Percentiles rank a stretch among this genome's conserved stretches.
phyloP scores from a whole-genome alignment of 75 land plant genomes.

The Gnetum montanum region DNA sequence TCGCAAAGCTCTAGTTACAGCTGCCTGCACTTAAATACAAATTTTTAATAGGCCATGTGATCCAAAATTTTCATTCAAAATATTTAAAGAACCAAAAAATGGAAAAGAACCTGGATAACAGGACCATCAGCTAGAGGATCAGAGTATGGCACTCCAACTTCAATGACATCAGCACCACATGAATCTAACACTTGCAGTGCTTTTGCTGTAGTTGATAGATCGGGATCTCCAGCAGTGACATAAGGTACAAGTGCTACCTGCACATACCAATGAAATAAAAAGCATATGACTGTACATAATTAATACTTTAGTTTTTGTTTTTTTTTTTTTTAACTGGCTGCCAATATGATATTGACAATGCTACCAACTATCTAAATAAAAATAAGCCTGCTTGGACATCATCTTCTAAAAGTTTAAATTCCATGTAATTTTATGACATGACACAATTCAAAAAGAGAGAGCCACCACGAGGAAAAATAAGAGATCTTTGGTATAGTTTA shows the following conservation, averaged over 20 bases:
- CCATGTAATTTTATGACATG: no score
- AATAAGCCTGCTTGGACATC: no score
- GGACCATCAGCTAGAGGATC: slow-evolving; percentile 98
- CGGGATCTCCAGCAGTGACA: slow-evolving; percentile 91
- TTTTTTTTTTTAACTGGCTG: no score
- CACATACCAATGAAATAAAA: not conserved
- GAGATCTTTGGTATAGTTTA: no score
- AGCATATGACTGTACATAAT: no score
- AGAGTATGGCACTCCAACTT: slow-evolving; percentile 87
- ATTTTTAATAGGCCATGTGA: not conserved
- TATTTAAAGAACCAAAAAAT: not conserved
- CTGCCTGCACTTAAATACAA: slow-evolving; percentile 48
- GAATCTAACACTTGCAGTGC: slow-evolving; percentile 72
- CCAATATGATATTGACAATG: no score
- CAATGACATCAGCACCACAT: slow-evolving; percentile 81
- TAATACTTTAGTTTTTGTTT: no score
- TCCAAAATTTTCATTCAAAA: no score
- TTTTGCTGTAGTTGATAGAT: slow-evolving; percentile 79
- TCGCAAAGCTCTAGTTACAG: slow-evolving; percentile 69
- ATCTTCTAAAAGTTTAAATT: no score
- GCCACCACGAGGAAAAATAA: no score
- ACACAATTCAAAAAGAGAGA: no score
- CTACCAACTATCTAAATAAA: no score
- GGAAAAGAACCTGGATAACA: slow-evolving; percentile 76
- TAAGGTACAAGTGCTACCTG: slow-evolving; percentile 88